Evolutionary conservation across 2,329 filamentous ascomycete species (phyloP).

Genomic region (Diaporthe longicolla): DNA sequence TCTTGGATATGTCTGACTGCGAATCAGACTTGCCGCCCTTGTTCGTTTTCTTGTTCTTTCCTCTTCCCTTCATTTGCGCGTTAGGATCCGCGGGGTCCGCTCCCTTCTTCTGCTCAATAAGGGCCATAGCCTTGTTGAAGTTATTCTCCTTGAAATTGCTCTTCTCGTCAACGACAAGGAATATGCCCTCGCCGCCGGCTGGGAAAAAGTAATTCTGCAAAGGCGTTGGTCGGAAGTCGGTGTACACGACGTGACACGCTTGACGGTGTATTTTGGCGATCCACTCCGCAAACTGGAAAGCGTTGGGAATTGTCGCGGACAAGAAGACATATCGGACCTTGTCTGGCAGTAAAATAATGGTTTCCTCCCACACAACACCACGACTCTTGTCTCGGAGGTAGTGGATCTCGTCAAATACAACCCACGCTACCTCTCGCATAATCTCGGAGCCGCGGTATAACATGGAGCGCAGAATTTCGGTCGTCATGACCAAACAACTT

Average conservation of each 20-base stretch:
- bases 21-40: constrained; percentile 81
- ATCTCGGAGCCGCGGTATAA: constrained; percentile 98
- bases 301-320: constrained; percentile 97
- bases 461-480: constrained; percentile 99
- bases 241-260: constrained; percentile 98
- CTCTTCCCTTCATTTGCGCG: constrained; percentile 86
- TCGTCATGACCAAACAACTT: constrained; percentile 98
- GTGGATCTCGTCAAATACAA: constrained; percentile 98
- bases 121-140: constrained; percentile 94
- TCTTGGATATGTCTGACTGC: constrained; percentile 91
- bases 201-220: constrained; percentile 99
- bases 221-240: constrained; percentile 96
- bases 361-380: constrained; percentile 99
- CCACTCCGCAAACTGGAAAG: constrained; percentile 99
- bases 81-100: constrained; percentile 84
- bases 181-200: constrained; percentile 90
- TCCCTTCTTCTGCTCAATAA: constrained; percentile 89
- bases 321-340: constrained; percentile 99
- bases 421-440: constrained; percentile 99
- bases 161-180: constrained; percentile 96
- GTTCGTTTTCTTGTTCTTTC: constrained; percentile 92
- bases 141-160: constrained; percentile 96
- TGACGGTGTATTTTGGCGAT: constrained; percentile 98
- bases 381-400: constrained; percentile 96
- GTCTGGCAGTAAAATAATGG: constrained; percentile 96